Base-by-base conservation (phyloP, 495 filamentous ascomycete genomes). In the Daldinia loculata region DNA sequence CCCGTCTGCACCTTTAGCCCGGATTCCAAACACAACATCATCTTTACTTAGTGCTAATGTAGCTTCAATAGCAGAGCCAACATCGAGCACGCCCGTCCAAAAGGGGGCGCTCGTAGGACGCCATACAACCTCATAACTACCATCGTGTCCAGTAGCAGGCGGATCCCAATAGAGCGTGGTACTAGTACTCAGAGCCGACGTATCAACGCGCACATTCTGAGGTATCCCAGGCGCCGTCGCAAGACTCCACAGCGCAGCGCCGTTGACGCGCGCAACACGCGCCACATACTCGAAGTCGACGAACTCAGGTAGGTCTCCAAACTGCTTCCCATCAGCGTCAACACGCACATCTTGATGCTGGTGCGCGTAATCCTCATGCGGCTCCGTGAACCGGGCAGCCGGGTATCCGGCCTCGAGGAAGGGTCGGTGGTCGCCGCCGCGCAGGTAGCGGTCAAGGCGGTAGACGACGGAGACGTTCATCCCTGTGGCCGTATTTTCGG, bases 281-380 rank as follows among this genome's bases (percentile, higher is more conserved):
- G 81, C 78, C 7, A 80, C 78, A 71, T 78, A 88, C 27, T 85
- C 80, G 69, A 78, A 86, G 67, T 88, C 85, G 43, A 84, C 80
- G 70, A 84, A 88, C 62, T 86, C 79, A 9, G 78, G 63, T 11
- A 86, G 72, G 56, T 88, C 85, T 34, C 85, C 85, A 61, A 85
- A 88, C 53, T 82, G 79, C 38, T 72, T 83, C 22, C 83, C 84
- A 67, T 81, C 69, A 24, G 63, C 61, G 22, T 79, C 75, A 22
- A 82, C 70, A 9, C 84, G 82, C 6, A 81, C 63, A 69, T 88
- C 77, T 70, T 88, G 85, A 59, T 88, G 85, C 75, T 88, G 85
- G 68, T 88, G 85, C 6, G 65, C 74, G 74, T 81, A 88, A 68
- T 88, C 70, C 73, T 88, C 85, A 63, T 80, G 77, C 0, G 85